Evolutionary conservation across 139 green algal species (phyloP).

Genomic region (Diplosphaera chodatii): DNA sequence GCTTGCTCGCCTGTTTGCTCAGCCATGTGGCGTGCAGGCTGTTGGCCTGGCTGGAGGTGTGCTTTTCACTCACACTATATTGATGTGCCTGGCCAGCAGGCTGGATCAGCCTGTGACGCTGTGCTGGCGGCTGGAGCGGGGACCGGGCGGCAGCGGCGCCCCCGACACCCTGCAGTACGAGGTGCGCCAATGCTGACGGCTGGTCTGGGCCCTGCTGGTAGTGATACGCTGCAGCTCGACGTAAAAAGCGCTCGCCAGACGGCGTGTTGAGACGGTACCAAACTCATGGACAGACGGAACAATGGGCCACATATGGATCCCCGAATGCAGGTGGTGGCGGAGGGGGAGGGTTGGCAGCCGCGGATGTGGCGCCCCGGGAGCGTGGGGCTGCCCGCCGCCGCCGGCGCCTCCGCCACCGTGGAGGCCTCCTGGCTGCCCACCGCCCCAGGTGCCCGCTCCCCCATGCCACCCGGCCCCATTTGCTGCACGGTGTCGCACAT

Average conservation of each 20-base stretch:
- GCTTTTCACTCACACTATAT: no score
- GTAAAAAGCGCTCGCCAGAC: no score
- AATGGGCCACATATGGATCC: not conserved
- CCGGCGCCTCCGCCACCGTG: slow-evolving; percentile 28
- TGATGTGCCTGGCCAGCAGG: slow-evolving; percentile 3
- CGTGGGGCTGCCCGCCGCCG: slow-evolving; percentile 13
- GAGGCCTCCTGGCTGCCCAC: slow-evolving; percentile 42
- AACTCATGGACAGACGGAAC: no score
- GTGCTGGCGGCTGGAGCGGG: slow-evolving; percentile 49
- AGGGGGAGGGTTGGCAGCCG: slow-evolving; percentile 28
- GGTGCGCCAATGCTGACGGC: not conserved
- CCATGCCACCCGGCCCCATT: no score
- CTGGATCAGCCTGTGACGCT: slow-evolving; percentile 29
- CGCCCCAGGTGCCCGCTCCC: not conserved
- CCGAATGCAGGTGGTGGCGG: not conserved
- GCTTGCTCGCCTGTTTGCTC: no score
- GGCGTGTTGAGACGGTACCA: no score
- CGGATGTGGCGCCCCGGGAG: slow-evolving; percentile 7
- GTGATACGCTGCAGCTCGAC: no score
- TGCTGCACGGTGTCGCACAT: no score
- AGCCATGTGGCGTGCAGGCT: not conserved
- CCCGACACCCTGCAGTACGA: slow-evolving; percentile 21
- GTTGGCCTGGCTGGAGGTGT: no score
- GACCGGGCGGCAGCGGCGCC: not conserved
- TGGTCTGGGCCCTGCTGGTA: no score